Base-by-base conservation (phyloP, 1,284 basidiomycete genomes). In the Malassezia japonica region DNA sequence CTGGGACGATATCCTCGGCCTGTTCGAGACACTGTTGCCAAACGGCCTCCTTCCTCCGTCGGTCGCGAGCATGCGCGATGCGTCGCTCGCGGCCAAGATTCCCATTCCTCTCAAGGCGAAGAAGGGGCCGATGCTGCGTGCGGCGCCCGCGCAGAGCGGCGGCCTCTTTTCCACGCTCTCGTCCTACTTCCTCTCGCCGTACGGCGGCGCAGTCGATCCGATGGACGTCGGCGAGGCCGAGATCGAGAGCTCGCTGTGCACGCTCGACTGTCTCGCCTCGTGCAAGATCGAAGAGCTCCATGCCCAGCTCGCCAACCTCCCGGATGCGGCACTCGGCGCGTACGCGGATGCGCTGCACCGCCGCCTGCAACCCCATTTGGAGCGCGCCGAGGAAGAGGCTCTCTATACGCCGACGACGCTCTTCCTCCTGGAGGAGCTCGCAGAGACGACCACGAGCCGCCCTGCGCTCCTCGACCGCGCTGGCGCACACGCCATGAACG, bases 121-220 rank as follows among this genome's bases (percentile, higher is more conserved):
- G 39, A 61, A 60, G 47, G 87, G 87, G 23, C 86, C 86, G 7
- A 81, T 83, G 16, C 86, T 86, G 2, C 84, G 83, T 74, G 94
- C 96, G 62, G 88, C 92, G 27, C 78, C 92, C 28, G 82, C 84
- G 61, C 81, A 86, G 33, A 90, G 95, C 56, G 85, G 85, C 23
- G 94, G 94, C 16, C 77, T 99, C 21, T 78, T 99, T 20, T 96
- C 90, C 21, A 84, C 94, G 0, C 75, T 99, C 42, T 96, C 92
- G 1, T 94, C 89, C 0, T 99, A 99, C 74, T 79, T 99, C 54
- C 83, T 99, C 77, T 94, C 91, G 13, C 94, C 94, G 1, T 96
- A 96, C 23, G 74, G 80, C 20, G 82, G 80, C 62, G 77, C 79
- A 6, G 86, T 90, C 23, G 78, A 81, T 16, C 80, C 87, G 2